A percentile compares a stretch with the other conserved stretches of the same genome.
These are phyloP conservation scores for Letharia lupina DNA, from an alignment of 495 filamentous ascomycete genomes.

Conservation along the genomic window DNA sequence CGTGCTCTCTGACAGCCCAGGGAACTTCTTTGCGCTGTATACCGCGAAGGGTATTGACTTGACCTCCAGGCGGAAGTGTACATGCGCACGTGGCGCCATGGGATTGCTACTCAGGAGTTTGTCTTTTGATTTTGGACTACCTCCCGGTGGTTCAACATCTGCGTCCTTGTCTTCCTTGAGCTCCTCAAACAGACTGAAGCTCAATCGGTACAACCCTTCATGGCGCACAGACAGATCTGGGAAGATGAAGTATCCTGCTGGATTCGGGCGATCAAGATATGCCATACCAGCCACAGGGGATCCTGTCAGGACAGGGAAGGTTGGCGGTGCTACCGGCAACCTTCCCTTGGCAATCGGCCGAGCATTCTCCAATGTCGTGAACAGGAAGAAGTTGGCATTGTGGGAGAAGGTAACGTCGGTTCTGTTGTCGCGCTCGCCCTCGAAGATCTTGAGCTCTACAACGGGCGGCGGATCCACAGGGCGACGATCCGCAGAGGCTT, in stretches of 20 bases:
- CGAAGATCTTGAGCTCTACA: slow-evolving; percentile 82
- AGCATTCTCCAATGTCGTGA: slow-evolving; percentile 81
- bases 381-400: slow-evolving; percentile 97
- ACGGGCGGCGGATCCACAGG: slow-evolving; percentile 96
- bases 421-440: slow-evolving; percentile 54
- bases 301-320: slow-evolving; percentile 81
- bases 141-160: slow-evolving; percentile 41
- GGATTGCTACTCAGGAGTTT: slow-evolving; percentile 28
- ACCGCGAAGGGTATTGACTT: slow-evolving; percentile 82
- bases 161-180: slow-evolving; percentile 68
- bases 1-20: slow-evolving; percentile 86
- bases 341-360: slow-evolving; percentile 79
- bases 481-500: slow-evolving; percentile 89
- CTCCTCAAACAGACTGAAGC: slow-evolving; percentile 90
- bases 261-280: slow-evolving; percentile 83
- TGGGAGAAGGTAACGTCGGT: slow-evolving; percentile 84
- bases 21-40: slow-evolving; percentile 98
- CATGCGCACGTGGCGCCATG: slow-evolving; percentile 34
- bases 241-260: slow-evolving; percentile 96
- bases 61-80: slow-evolving; percentile 76
- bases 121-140: slow-evolving; percentile 26
- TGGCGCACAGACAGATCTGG: slow-evolving; percentile 95
- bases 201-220: slow-evolving; percentile 81
- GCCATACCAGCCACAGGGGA: slow-evolving; percentile 95
- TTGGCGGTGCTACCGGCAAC: slow-evolving; percentile 52